Percentiles rank a stretch among this genome's conserved stretches.
Evolutionary conservation across 1,284 basidiomycete species (phyloP).

Genomic region (Nidula niveotomentosa): DNA sequence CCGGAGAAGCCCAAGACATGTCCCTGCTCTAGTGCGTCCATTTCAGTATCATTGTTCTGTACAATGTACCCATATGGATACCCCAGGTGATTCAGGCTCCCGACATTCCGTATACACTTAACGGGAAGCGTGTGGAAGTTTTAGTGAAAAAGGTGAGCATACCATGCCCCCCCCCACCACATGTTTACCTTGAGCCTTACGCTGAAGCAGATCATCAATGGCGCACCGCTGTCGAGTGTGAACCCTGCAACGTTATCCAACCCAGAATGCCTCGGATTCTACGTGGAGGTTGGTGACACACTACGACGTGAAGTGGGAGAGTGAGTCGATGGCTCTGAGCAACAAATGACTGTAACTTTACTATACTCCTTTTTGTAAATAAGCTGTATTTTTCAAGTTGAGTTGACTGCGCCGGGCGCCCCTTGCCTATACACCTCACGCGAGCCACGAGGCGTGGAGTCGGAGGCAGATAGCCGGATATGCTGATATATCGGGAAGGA

Average conservation of each 20-base stretch:
- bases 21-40: constrained; percentile 61
- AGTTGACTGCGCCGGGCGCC: too few species aligned
- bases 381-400: too few species aligned
- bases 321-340: not conserved
- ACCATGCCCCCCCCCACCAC: constrained; percentile 1
- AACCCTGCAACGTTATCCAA: constrained; percentile 80
- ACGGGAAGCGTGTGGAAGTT: constrained; percentile 86
- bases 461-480: not conserved
- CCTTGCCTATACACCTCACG: not conserved
- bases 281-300: constrained; percentile 53
- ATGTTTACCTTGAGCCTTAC: constrained; percentile 15
- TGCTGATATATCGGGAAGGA: not conserved
- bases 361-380: too few species aligned
- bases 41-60: constrained; percentile 2
- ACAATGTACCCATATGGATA: constrained; percentile 2
- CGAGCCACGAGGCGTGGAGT: constrained; percentile 10
- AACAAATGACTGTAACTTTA: too few species aligned
- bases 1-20: constrained; percentile 72
- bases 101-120: constrained; percentile 85
- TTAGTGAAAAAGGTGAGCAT: constrained; percentile 72
- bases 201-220: constrained; percentile 71
- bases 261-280: constrained; percentile 71
- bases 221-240: constrained; percentile 66
- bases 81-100: constrained; percentile 62
- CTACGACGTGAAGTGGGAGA: constrained; percentile 40